phyloP scores from a whole-genome alignment of 352 stramenopile species.

The Phytophthora idaei region DNA sequence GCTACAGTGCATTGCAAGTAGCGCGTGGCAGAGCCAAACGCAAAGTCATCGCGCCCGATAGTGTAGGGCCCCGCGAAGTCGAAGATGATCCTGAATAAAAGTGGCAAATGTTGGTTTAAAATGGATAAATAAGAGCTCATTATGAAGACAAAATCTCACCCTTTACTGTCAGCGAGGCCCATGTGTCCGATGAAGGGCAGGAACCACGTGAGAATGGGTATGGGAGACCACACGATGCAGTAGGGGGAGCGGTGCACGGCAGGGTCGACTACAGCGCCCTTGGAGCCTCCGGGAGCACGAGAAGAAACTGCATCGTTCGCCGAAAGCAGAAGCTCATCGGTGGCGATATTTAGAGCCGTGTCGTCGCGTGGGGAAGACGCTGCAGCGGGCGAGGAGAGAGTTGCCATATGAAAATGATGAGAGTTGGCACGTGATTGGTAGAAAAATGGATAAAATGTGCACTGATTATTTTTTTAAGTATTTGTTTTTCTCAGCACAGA shows the following conservation, averaged over 20 bases:
- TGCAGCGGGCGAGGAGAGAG: not conserved
- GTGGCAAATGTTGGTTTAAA: not conserved
- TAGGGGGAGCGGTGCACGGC: constrained; percentile 80
- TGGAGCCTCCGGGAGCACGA: not conserved
- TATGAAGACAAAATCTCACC: constrained; percentile 34
- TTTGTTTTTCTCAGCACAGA: too few species aligned
- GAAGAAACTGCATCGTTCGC: constrained; percentile 7
- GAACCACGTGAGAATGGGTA: constrained; percentile 92
- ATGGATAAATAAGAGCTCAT: not conserved
- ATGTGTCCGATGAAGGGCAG: constrained; percentile 97
- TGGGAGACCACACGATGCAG: constrained; percentile 93
- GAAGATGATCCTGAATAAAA: constrained; percentile 85
- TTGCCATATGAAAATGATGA: not conserved
- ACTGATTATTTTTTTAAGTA: too few species aligned
- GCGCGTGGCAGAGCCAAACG: constrained; percentile 87
- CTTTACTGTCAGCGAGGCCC: constrained; percentile 91
- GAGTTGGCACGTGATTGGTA: too few species aligned
- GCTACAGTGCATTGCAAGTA: constrained; percentile 86
- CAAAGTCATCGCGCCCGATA: constrained; percentile 88
- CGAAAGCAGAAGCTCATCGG: constrained; percentile 28
- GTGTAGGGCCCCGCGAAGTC: constrained; percentile 97
- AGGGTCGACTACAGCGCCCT: constrained; percentile 32
- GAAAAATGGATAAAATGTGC: too few species aligned
- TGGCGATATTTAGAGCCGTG: constrained; percentile 4
- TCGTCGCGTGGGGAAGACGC: constrained; percentile 4